phyloP scores from a whole-genome alignment of 108 stramenopile species.

The Nannochloropsis salina region DNA sequence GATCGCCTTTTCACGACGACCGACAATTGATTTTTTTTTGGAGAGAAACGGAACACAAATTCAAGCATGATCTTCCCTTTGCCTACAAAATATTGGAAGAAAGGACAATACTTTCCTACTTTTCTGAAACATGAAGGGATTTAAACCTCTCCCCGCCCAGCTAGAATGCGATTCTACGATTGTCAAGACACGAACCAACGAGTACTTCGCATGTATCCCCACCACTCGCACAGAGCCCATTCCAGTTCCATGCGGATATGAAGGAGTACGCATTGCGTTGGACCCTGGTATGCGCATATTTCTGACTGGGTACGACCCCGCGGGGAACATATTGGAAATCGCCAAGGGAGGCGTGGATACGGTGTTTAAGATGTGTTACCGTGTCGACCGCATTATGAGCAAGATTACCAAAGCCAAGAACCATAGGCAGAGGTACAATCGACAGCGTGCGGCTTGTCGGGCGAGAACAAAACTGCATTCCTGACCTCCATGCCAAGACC shows the following conservation, averaged over 20 bases:
- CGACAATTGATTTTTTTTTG: background rate
- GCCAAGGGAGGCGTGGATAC: background rate
- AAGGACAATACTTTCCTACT: background rate
- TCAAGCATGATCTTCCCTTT: background rate
- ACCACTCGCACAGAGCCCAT: background rate
- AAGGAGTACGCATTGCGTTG: background rate
- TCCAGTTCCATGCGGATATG: background rate
- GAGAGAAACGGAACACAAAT: background rate
- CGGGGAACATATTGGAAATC: background rate
- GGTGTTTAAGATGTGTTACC: no score
- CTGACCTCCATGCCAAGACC: no score
- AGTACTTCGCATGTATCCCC: slow-evolving; percentile 5
- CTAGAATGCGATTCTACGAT: background rate
- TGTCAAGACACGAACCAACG: slow-evolving; percentile 11
- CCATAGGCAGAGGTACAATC: no score
- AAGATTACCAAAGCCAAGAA: no score
- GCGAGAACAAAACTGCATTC: no score
- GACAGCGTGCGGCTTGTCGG: no score
- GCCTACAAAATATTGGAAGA: background rate
- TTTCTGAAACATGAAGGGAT: background rate
- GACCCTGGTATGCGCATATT: background rate
- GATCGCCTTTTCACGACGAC: no score
- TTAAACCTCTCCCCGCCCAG: background rate
- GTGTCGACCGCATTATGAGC: no score
- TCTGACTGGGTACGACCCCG: slow-evolving; percentile 10